A percentile compares a stretch with the other conserved stretches of the same genome.
Conservation (phyloP, 2,329 filamentous ascomycete species). For the Chaetomiaceae sp. region DNA sequence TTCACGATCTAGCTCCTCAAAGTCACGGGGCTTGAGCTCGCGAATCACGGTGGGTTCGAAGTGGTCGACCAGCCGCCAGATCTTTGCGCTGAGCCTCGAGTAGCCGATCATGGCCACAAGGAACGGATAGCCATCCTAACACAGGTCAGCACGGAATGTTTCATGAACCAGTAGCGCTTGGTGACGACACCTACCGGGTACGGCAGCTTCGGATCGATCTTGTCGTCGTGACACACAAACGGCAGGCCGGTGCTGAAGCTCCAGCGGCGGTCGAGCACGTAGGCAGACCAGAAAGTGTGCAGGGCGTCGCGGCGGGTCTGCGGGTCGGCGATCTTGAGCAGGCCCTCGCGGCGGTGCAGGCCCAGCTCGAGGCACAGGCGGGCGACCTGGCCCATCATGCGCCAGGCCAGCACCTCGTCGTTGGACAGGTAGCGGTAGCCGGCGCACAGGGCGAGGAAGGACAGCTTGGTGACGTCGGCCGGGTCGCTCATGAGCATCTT, state of each 20-base stretch:
- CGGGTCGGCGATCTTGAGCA: conserved; percentile 63
- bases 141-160: conserved; percentile 3
- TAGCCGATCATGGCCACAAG: conserved; percentile 80
- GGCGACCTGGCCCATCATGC: conserved; percentile 75
- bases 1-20: conserved; percentile 75
- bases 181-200: conserved; percentile 58
- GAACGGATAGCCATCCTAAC: conserved; percentile 57
- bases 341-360: conserved; percentile 70
- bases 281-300: conserved; percentile 79
- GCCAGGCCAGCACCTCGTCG: conserved; percentile 80
- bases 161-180: neutral
- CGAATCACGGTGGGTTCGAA: conserved; percentile 55
- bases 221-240: conserved; percentile 76
- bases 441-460: conserved; percentile 46
- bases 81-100: conserved; percentile 73
- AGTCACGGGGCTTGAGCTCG: conserved; percentile 65
- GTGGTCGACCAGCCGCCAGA: conserved; percentile 75
- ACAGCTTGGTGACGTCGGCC: conserved; percentile 41
- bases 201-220: conserved; percentile 74
- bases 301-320: conserved; percentile 62
- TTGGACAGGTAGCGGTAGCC: conserved; percentile 79
- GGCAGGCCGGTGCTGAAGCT: conserved; percentile 85
- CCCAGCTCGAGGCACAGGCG: conserved; percentile 76
- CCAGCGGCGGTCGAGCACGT: conserved; percentile 80
- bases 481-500: conserved; percentile 53